Conservation (phyloP, 2,329 filamentous ascomycete genomes). For the Graphium sp. region DNA sequence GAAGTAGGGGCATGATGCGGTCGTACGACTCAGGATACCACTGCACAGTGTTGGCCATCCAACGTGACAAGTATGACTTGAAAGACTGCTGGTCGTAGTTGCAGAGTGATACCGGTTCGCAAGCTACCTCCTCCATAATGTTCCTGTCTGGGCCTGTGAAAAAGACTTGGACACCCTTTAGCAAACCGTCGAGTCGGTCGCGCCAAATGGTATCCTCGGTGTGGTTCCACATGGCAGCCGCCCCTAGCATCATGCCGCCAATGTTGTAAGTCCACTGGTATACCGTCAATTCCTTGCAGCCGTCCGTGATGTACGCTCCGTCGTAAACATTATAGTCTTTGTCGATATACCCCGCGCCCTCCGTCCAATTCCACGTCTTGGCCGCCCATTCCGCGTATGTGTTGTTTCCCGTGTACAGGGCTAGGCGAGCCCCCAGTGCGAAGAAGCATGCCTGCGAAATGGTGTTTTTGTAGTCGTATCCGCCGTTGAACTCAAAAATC, state of each 20-base stretch:
- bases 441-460: conserved; percentile 49
- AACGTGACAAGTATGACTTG: conserved; percentile 45
- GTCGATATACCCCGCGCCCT: conserved; percentile 37
- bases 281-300: conserved; percentile 39
- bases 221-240: conserved; percentile 54
- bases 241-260: conserved; percentile 47
- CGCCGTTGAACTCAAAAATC: conserved; percentile 68
- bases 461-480: conserved; percentile 62
- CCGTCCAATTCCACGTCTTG: conserved; percentile 55
- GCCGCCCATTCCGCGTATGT: conserved; percentile 69
- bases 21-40: conserved; percentile 43
- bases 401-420: conserved; percentile 58
- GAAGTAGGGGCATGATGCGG: conserved; percentile 33
- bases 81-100: conserved; percentile 46
- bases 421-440: conserved; percentile 48
- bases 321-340: conserved; percentile 44
- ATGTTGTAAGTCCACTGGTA: conserved; percentile 57
- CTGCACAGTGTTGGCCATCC: conserved; percentile 44
- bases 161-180: conserved; percentile 35
- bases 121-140: conserved; percentile 50
- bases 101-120: conserved; percentile 43
- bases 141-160: conserved; percentile 32
- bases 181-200: conserved; percentile 35
- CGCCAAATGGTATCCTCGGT: conserved; percentile 34
- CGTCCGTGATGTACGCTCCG: conserved; percentile 36